Evolutionary conservation across 1,284 basidiomycete species (phyloP), one percentile per base, ranked within the genome.

Genomic region (Ceratobasidium sp.): DNA sequence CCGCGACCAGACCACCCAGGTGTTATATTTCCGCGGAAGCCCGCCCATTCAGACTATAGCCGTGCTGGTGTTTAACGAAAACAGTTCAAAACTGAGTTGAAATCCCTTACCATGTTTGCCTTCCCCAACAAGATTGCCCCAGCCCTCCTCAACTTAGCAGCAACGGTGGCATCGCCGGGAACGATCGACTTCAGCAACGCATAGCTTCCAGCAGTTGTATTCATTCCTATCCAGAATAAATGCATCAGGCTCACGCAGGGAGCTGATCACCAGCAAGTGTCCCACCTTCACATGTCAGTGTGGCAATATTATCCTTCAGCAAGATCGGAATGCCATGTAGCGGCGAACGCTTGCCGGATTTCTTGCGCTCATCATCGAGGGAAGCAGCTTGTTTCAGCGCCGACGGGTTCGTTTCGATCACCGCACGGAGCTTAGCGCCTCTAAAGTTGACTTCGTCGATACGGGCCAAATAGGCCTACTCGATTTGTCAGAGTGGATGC

Each of bases 1-100:
- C 91, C 91, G 10, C 91, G 87, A 17, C 90, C 91, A 28, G 90
- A 92, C 87, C 89, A 93, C 4, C 92, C 92, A 5, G 88, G 89
- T 0, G 90, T 85, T 4, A 90, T 17, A 28, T 28, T 79, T 23
- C 85, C 83, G 1, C 91, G 85, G 80, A 88, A 90, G 81, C 91
- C 86, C 0, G 91, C 88, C 84, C 87, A 91, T 82, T 92, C 91
- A 0, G 90, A 91, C 42, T 76, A 26, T 20, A 33, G 44, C 28
- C 6, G 46, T 26, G 52, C 5, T 48, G 23, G 9, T 10, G 59
- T 23, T 46, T 26, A 44, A 17, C 20, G 20, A 17, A 20, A 54
- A 66, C 48, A 23, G 15, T 20, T 44, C 20, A 15, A 28, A 44
- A n/a, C 9, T n/a, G 40, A 62, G 28, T 6, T 1, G 44, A 38